A percentile compares a stretch with the other conserved stretches of the same genome.
Evolutionary conservation across 768 basidiomycete species (phyloP).

Genomic region (Lentinula lateritia): DNA sequence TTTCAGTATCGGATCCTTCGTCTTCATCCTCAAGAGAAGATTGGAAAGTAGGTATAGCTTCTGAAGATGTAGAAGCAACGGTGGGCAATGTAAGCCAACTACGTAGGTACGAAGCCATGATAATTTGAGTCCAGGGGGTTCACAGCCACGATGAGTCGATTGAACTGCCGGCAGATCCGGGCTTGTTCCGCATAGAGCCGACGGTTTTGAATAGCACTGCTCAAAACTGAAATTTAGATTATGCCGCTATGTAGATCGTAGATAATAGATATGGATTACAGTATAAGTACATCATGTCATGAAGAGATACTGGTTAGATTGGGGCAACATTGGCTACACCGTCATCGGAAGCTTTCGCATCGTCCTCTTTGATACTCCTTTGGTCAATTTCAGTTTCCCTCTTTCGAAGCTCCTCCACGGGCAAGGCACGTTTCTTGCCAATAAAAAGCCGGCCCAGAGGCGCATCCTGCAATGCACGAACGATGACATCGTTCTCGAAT

Average conservation of each 20-base stretch:
- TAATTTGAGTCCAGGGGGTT: neutral
- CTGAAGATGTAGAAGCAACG: slow-evolving; percentile 14
- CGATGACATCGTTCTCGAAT: slow-evolving; percentile 32
- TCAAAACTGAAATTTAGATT: too few species aligned
- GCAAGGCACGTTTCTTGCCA: slow-evolving; percentile 12
- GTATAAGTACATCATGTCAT: too few species aligned
- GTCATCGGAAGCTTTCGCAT: neutral
- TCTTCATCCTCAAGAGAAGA: slow-evolving; percentile 39
- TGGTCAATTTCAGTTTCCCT: neutral
- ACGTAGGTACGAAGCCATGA: slow-evolving; percentile 56
- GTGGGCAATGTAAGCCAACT: slow-evolving; percentile 46
- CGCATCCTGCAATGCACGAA: slow-evolving; percentile 33
- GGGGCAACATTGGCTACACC: neutral
- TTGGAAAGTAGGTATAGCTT: slow-evolving; percentile 31
- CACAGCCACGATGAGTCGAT: neutral
- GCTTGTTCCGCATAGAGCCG: too few species aligned
- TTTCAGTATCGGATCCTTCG: slow-evolving; percentile 31
- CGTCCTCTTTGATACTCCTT: neutral
- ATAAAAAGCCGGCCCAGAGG: slow-evolving; percentile 27
- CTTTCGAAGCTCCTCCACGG: slow-evolving; percentile 18
- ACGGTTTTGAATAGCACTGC: too few species aligned
- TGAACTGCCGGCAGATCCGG: too few species aligned
- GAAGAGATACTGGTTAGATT: neutral
- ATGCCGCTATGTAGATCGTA: neutral
- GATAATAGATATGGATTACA: neutral